Percentiles rank a stretch among this genome's conserved stretches.
These are phyloP conservation scores for Yarrowia deformans DNA, from an alignment of 805 yeast genomes.

Conservation along the genomic window DNA sequence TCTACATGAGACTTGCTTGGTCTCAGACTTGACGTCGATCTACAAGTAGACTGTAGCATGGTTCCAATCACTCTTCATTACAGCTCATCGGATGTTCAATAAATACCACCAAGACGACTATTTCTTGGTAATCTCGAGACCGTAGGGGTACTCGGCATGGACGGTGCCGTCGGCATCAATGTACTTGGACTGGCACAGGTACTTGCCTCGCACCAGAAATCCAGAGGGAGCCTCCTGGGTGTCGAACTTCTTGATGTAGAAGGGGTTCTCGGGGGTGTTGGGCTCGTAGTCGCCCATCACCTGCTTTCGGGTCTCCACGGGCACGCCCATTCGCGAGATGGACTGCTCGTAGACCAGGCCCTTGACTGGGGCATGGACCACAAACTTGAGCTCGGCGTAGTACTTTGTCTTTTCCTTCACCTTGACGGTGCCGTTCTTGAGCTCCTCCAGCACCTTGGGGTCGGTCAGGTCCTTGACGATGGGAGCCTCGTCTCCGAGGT, in stretches of 20 bases:
- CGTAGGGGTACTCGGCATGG: slow-evolving; percentile 83
- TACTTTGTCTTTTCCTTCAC: slow-evolving; percentile 82
- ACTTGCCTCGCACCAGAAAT: slow-evolving; percentile 83
- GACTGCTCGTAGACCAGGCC: slow-evolving; percentile 87
- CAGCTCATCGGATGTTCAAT: not conserved
- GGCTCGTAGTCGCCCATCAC: slow-evolving; percentile 93
- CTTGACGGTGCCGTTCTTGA: slow-evolving; percentile 70
- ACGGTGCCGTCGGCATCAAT: slow-evolving; percentile 82
- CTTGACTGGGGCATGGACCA: slow-evolving; percentile 88
- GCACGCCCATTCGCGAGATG: slow-evolving; percentile 85
- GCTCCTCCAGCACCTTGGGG: slow-evolving; percentile 61
- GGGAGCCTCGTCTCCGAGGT: slow-evolving; percentile 73
- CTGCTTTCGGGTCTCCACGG: slow-evolving; percentile 85
- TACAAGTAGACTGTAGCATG: no score
- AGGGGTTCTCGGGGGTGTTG: slow-evolving; percentile 79
- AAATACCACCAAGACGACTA: not conserved
- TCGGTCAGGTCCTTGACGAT: slow-evolving; percentile 73
- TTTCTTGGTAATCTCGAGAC: slow-evolving; percentile 74
- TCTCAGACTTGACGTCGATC: no score
- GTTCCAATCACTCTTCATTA: no score
- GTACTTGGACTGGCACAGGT: slow-evolving; percentile 80
- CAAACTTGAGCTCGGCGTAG: slow-evolving; percentile 74
- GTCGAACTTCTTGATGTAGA: slow-evolving; percentile 64
- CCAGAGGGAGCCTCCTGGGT: slow-evolving; percentile 93
- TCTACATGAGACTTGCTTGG: no score